Conservation (phyloP, 805 yeast genomes). For the Zygotorulaspora florentina region DNA sequence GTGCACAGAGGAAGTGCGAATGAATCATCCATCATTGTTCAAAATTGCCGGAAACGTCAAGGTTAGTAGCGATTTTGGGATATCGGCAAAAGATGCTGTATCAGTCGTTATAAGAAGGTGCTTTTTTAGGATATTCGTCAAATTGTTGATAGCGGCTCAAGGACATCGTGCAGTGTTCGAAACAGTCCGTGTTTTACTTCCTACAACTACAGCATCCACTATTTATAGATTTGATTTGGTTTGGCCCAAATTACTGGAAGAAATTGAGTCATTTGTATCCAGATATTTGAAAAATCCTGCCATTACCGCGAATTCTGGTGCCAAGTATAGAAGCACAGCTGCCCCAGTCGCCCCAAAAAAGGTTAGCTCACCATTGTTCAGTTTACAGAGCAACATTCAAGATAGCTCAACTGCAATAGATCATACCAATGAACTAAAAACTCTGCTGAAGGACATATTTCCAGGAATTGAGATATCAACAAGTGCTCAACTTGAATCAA, state of each 20-base stretch:
- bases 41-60: constrained; percentile 26
- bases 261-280: constrained; percentile 20
- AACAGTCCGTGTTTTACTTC: constrained; percentile 40
- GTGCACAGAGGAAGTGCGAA: constrained; percentile 60
- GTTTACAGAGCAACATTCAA: constrained; percentile 28
- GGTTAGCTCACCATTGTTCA: constrained; percentile 18
- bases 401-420: constrained; percentile 24
- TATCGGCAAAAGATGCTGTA: constrained; percentile 44
- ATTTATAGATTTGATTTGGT: constrained; percentile 39
- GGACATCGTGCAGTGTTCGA: constrained; percentile 64
- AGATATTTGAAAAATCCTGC: constrained; percentile 22
- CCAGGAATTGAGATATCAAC: constrained; percentile 56
- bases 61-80: constrained; percentile 31
- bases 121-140: constrained; percentile 65
- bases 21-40: constrained; percentile 46
- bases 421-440: constrained; percentile 42
- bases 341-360: constrained; percentile 16
- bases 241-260: constrained; percentile 42
- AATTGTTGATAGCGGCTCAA: constrained; percentile 60
- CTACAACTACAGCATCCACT: constrained; percentile 19
- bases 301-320: constrained; percentile 5
- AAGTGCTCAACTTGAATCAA: constrained; percentile 35
- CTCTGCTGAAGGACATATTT: constrained; percentile 55
- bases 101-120: constrained; percentile 62
- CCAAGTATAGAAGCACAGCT: constrained; percentile 3